Percentiles rank a stretch among this genome's conserved stretches.
Evolutionary conservation across 2,329 filamentous ascomycete species (phyloP).

Genomic region (Talaromyces sp.): DNA sequence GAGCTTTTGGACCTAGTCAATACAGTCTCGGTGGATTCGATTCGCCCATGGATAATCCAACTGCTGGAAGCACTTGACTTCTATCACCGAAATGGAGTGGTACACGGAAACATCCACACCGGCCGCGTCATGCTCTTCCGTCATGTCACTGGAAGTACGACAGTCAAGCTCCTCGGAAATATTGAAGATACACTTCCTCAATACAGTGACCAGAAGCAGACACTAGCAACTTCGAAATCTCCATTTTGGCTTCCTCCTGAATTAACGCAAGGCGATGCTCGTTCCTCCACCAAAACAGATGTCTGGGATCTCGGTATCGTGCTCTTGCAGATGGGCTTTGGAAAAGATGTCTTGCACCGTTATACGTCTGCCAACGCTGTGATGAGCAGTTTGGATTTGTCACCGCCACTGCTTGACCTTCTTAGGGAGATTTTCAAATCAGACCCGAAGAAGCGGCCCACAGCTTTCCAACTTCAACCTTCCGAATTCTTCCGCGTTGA

Average conservation of each 20-base stretch:
- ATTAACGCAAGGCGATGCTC: conserved; percentile 54
- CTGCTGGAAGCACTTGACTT: conserved; percentile 83
- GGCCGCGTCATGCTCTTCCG: conserved; percentile 74
- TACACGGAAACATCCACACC: conserved; percentile 77
- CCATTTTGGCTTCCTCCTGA: conserved; percentile 82
- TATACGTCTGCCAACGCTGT: conserved; percentile 75
- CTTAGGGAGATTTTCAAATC: conserved; percentile 78
- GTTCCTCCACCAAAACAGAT: conserved; percentile 69
- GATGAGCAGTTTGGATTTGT: conserved; percentile 66
- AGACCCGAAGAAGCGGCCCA: conserved; percentile 76
- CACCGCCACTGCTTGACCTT: conserved; percentile 71
- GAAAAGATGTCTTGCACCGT: conserved; percentile 67
- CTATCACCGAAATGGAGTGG: conserved; percentile 76
- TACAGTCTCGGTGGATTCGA: conserved; percentile 65
- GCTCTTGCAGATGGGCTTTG: conserved; percentile 91
- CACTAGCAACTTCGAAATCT: conserved; percentile 59
- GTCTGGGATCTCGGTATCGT: conserved; percentile 93
- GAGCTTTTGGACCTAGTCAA: conserved; percentile 78
- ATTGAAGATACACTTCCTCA: conserved; percentile 48
- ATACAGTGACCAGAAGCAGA: conserved; percentile 38
- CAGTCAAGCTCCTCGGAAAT: conserved; percentile 50
- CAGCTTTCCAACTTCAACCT: conserved; percentile 68
- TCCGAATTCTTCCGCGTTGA: conserved; percentile 44
- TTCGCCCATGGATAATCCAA: conserved; percentile 86
- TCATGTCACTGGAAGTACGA: conserved; percentile 61